phyloP scores from a whole-genome alignment of 2,329 filamentous ascomycete species.

The Calonectria fujianensis region DNA sequence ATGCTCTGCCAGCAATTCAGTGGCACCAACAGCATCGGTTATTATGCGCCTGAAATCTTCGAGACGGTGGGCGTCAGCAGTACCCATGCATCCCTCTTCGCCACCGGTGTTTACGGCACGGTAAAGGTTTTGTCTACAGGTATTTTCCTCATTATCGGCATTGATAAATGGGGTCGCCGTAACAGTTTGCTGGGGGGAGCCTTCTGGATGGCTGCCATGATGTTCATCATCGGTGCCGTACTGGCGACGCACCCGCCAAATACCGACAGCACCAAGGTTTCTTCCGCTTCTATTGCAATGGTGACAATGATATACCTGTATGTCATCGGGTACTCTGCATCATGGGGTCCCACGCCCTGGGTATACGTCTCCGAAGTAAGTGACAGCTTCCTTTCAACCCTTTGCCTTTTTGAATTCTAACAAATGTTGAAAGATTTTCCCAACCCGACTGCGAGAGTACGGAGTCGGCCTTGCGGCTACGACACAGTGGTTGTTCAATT shows the following conservation, averaged over 20 bases:
- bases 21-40: slow-evolving; percentile 58
- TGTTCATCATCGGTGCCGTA: slow-evolving; percentile 39
- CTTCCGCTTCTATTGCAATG: slow-evolving; percentile 46
- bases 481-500: slow-evolving; percentile 82
- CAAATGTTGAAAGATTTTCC: slow-evolving; percentile 33
- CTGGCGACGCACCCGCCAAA: slow-evolving; percentile 42
- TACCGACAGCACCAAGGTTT: slow-evolving; percentile 34
- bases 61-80: slow-evolving; percentile 54
- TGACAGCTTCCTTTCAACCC: slow-evolving; percentile 67
- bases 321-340: slow-evolving; percentile 42
- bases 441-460: slow-evolving; percentile 43
- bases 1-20: slow-evolving; percentile 51
- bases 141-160: slow-evolving; percentile 63
- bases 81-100: slow-evolving; percentile 54
- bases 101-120: slow-evolving; percentile 55
- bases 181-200: slow-evolving; percentile 32
- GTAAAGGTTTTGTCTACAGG: slow-evolving; percentile 60
- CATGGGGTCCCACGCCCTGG: slow-evolving; percentile 45
- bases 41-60: slow-evolving; percentile 58
- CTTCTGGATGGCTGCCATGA: slow-evolving; percentile 31
- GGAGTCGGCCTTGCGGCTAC: slow-evolving; percentile 76
- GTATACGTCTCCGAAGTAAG: slow-evolving; percentile 42
- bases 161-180: slow-evolving; percentile 51
- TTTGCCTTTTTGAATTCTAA: neutral
- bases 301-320: slow-evolving; percentile 46